These are phyloP conservation scores for Solanum chmielewskii DNA, from an alignment of 257 asterid genomes.

Conservation along the genomic window DNA sequence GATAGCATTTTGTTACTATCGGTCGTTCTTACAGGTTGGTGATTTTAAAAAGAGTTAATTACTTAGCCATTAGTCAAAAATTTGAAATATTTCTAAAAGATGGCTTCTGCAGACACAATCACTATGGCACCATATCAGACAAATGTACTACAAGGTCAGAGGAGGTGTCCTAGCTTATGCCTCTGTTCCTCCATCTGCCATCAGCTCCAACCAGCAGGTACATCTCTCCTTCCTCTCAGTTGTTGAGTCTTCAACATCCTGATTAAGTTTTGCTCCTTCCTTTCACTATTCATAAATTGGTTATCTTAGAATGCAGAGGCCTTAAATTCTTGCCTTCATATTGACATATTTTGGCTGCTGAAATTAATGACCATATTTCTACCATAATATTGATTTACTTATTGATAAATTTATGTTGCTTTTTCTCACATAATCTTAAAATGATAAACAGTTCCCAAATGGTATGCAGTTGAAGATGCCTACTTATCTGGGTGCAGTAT, in stretches of 20 bases:
- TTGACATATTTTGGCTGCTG: not conserved
- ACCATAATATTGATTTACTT: not conserved
- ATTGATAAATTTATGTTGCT: not conserved
- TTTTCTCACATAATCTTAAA: slow-evolving; percentile 1
- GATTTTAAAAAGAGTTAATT: not conserved
- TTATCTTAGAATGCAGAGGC: not conserved
- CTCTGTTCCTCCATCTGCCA: slow-evolving; percentile 51
- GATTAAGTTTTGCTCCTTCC: not conserved
- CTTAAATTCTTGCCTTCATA: not conserved
- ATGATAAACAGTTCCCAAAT: slow-evolving; percentile 43
- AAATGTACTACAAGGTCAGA: slow-evolving; percentile 65
- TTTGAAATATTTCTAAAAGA: slow-evolving; percentile 1
- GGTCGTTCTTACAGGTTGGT: slow-evolving; percentile 61
- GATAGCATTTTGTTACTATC: slow-evolving; percentile 59
- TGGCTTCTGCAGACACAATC: slow-evolving; percentile 50
- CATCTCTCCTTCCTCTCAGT: not conserved
- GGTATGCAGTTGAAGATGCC: slow-evolving; percentile 62
- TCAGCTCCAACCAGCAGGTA: slow-evolving; percentile 74
- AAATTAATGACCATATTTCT: not conserved
- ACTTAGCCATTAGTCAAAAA: not conserved
- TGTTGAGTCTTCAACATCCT: not conserved
- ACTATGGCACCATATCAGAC: slow-evolving; percentile 57
- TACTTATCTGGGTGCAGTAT: slow-evolving; percentile 47
- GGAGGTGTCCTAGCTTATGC: slow-evolving; percentile 65
- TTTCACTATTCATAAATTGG: not conserved